Conservation (phyloP, 129 eudicot species). For the Oenanthe sinensis region DNA sequence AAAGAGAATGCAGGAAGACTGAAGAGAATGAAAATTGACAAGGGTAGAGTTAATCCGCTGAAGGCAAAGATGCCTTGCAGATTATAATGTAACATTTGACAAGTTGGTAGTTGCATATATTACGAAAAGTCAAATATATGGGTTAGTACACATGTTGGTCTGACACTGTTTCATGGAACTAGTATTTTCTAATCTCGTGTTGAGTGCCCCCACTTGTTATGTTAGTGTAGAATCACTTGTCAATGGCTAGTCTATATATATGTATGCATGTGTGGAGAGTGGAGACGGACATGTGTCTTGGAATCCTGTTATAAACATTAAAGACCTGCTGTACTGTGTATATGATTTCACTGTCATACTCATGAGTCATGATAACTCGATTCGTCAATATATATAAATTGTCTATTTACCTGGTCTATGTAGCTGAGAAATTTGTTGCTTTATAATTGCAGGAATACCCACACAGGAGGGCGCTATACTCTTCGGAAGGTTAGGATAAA, state of each 20-base stretch:
- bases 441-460: neutral
- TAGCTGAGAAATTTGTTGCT: neutral
- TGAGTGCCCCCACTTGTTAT: neutral
- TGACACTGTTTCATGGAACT: neutral
- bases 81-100: neutral
- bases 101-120: neutral
- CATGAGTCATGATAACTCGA: neutral
- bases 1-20: no score
- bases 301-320: neutral
- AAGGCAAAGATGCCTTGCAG: neutral
- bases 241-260: no score
- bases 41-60: neutral
- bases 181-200: neutral
- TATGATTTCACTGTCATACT: neutral
- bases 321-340: neutral
- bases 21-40: neutral
- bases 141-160: neutral
- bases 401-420: neutral
- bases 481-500: no score
- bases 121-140: neutral
- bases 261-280: no score
- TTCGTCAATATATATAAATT: neutral
- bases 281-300: neutral
- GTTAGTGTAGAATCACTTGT: neutral
- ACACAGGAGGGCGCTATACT: no score